A percentile compares a stretch with the other conserved stretches of the same genome.
These are phyloP conservation scores for Orbilia oligospora DNA, from an alignment of 2,329 filamentous ascomycete genomes.

Conservation along the genomic window DNA sequence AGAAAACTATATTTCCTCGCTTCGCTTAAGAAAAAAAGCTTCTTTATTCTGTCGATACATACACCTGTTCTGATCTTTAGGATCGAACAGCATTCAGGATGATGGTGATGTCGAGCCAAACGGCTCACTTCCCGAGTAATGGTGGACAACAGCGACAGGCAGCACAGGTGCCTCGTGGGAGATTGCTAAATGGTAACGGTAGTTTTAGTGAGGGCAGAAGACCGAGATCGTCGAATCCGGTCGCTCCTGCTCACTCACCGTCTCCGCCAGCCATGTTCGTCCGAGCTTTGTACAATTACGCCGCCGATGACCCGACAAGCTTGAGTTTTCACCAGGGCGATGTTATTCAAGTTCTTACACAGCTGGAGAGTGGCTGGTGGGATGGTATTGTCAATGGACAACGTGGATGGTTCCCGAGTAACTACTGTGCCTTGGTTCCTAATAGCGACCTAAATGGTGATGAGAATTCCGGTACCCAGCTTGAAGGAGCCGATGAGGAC, in stretches of 20 bases:
- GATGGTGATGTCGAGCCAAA: slow-evolving; percentile 61
- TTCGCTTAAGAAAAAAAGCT: slow-evolving; percentile 25
- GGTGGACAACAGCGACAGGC: slow-evolving; percentile 50
- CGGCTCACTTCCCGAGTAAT: slow-evolving; percentile 56
- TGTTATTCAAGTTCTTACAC: slow-evolving; percentile 97
- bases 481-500: slow-evolving; percentile 76
- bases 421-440: slow-evolving; percentile 92
- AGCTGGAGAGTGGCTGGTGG: slow-evolving; percentile 99
- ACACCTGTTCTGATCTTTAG: slow-evolving; percentile 33
- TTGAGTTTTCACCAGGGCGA: slow-evolving; percentile 97
- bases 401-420: slow-evolving; percentile 98
- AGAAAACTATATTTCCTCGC: slow-evolving; percentile 23
- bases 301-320: slow-evolving; percentile 96
- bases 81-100: slow-evolving; percentile 48
- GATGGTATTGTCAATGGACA: slow-evolving; percentile 97
- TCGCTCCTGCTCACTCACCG: slow-evolving; percentile 59
- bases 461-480: slow-evolving; percentile 71
- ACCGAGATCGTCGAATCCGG: slow-evolving; percentile 56
- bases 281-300: slow-evolving; percentile 96
- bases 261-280: slow-evolving; percentile 85
- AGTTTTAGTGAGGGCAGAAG: slow-evolving; percentile 65
- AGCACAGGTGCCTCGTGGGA: slow-evolving; percentile 46
- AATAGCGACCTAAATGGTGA: slow-evolving; percentile 81
- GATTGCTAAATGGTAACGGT: slow-evolving; percentile 71
- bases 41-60: slow-evolving; percentile 17